Percentiles rank a stretch among this genome's conserved stretches.
phyloP scores from a whole-genome alignment of 768 basidiomycete genomes.

The Termitomyces sp. region DNA sequence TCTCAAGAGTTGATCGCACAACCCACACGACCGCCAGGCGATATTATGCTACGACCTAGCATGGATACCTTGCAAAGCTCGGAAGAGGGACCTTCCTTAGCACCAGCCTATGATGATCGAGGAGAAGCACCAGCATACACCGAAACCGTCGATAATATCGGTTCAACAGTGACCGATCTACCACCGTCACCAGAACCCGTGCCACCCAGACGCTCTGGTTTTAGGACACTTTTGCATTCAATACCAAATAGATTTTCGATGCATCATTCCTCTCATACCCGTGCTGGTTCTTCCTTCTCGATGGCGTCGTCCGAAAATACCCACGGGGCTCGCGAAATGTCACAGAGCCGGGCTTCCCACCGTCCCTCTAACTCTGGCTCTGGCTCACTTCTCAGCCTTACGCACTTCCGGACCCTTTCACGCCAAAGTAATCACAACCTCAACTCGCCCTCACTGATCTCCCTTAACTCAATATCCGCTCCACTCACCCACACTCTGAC shows the following conservation, averaged over 20 bases:
- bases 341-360: conserved; percentile 27
- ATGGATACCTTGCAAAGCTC: conserved; percentile 30
- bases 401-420: conserved; percentile 48
- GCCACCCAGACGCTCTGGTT: conserved; percentile 41
- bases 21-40: conserved; percentile 18
- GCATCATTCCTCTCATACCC: conserved; percentile 21
- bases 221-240: conserved; percentile 40
- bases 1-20: conserved; percentile 24
- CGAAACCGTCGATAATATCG: conserved; percentile 41
- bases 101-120: conserved; percentile 25
- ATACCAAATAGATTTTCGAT: conserved; percentile 36
- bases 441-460: conserved; percentile 67
- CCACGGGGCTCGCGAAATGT: conserved; percentile 23
- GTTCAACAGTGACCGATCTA: conserved; percentile 9
- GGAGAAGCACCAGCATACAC: conserved; percentile 72
- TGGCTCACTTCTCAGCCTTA: conserved; percentile 37
- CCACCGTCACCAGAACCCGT: conserved; percentile 14
- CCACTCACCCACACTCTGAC: conserved; percentile 73
- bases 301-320: conserved; percentile 21
- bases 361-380: conserved; percentile 32
- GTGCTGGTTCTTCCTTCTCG: conserved; percentile 31
- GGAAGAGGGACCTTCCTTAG: conserved; percentile 29
- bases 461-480: conserved; percentile 70
- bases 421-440: conserved; percentile 48
- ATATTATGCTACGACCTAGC: conserved; percentile 25